A percentile compares a stretch with the other conserved stretches of the same genome.
These are phyloP conservation scores for Quercus bicolor DNA, from an alignment of 306 rosid species.

Conservation along the genomic window DNA sequence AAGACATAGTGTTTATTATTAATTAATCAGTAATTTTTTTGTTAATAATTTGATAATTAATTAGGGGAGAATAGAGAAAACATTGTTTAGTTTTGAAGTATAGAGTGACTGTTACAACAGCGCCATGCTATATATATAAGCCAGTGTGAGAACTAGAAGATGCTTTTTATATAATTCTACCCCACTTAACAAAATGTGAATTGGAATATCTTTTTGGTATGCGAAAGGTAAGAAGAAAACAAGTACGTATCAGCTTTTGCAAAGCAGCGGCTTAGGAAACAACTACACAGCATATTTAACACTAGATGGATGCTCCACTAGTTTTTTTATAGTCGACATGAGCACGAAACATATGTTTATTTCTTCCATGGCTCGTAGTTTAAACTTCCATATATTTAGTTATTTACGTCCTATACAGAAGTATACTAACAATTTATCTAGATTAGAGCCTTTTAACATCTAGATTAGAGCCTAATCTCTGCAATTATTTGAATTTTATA, in stretches of 20 bases:
- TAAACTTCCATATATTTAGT: not conserved
- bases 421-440: not conserved
- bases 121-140: no score
- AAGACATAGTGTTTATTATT: no score
- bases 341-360: not conserved
- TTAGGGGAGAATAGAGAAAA: no score
- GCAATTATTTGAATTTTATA: not conserved
- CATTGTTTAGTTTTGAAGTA: no score
- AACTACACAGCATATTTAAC: not conserved
- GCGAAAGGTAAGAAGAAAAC: not conserved
- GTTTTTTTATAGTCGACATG: not conserved
- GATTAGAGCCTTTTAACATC: not conserved
- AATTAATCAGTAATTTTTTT: no score
- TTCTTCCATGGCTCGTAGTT: not conserved
- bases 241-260: not conserved
- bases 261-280: constrained; percentile 1
- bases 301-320: not conserved
- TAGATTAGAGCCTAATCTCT: not conserved
- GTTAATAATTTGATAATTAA: no score
- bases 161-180: no score
- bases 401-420: not conserved
- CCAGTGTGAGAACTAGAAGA: no score
- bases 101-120: no score
- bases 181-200: not conserved
- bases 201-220: constrained; percentile 1